Evolutionary conservation across 495 filamentous ascomycete genomes (phyloP), one percentile per base, ranked within the genome.

Genomic region (Haplographium delicatum): DNA sequence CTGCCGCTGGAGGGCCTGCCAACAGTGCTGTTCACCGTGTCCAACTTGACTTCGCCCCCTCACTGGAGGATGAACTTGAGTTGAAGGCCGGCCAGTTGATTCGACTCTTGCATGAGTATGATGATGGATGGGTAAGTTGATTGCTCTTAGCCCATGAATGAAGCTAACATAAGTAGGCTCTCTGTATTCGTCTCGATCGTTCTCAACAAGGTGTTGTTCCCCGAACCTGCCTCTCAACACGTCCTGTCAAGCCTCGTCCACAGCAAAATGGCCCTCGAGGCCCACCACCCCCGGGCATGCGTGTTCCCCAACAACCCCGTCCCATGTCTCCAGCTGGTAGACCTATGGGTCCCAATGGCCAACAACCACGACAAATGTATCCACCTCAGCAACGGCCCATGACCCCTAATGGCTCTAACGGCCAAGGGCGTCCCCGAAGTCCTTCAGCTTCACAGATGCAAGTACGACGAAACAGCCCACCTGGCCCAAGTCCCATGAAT

Each of bases 1-100:
- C 78, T 16, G 75, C 76, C 20, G 75, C 72, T 46, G 81, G 76
- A 47, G 72, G 72, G 16, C 76, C 82, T 1, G 63, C 68, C 4
- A 76, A 80, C 51, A 66, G 69, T 1, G 69, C 75, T 26, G 86
- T 93, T 50, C 84, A 99, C 65, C 87, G 93, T 50, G 89, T 96
- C 25, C 93, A 97, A 63, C 78, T 97, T 56, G 93, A 96, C 64
- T 99, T 97, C 68, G 86, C 80, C 59, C 94, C 93, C 2, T 90
- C 87, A 3, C 83, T 95, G 77, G 85, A 86, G 2, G 93, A 99
- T 59, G 93, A 99, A 65, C 68, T 99, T 57, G 85, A 74, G 35
- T 79, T 99, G 9, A 75, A 69, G 34, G 74, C 82, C 38, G 93
- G 93, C 55, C 80, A 89, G 47, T 74, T 99, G 3, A 86, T 97